phyloP scores from a whole-genome alignment of 2,329 filamentous ascomycete species.

The Ophiostoma quercus region DNA sequence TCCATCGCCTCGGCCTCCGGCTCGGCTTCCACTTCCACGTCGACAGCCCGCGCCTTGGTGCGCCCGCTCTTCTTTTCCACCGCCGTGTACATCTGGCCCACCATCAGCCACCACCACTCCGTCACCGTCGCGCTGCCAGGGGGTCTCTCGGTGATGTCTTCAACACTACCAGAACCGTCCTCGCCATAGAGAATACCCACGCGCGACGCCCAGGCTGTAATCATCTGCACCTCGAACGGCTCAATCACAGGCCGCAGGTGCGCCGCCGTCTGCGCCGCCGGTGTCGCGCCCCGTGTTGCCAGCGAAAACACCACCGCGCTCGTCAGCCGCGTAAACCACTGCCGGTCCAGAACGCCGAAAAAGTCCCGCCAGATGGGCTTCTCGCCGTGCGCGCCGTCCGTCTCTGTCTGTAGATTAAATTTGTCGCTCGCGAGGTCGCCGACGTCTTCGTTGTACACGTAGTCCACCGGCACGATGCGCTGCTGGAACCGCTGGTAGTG shows the following conservation, averaged over 20 bases:
- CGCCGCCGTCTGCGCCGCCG: constrained; percentile 47
- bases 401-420: not conserved
- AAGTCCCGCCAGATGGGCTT: constrained; percentile 71
- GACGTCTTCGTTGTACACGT: constrained; percentile 42
- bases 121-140: constrained; percentile 41
- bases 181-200: constrained; percentile 45
- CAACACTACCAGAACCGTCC: not conserved
- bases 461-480: constrained; percentile 50
- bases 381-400: constrained; percentile 42
- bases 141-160: not conserved
- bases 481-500: constrained; percentile 60
- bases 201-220: constrained; percentile 54
- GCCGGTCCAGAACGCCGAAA: constrained; percentile 52
- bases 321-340: constrained; percentile 60
- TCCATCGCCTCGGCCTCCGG: not conserved
- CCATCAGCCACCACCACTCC: constrained; percentile 65
- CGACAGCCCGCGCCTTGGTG: not conserved
- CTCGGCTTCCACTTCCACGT: not conserved
- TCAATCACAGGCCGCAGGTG: constrained; percentile 56
- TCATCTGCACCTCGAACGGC: constrained; percentile 55
- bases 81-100: constrained; percentile 36
- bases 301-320: constrained; percentile 58
- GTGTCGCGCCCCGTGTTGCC: constrained; percentile 56
- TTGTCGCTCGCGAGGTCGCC: not conserved
- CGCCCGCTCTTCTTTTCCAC: constrained; percentile 4